Base-by-base conservation (phyloP, 2,329 filamentous ascomycete genomes). In the Colletotrichum tamarilloi region DNA sequence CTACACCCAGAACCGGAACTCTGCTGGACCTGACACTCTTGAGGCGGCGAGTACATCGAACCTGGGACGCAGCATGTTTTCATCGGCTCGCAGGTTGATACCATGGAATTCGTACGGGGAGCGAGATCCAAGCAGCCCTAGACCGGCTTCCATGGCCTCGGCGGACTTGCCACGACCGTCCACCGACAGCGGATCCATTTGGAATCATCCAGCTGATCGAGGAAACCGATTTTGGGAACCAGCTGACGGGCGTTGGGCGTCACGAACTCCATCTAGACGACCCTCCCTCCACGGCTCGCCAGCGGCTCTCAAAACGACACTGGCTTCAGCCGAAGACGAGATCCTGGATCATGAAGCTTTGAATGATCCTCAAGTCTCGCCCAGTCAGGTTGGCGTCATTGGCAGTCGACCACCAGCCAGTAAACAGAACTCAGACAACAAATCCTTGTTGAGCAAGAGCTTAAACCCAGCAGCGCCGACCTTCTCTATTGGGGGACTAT, bases 401-500 rank as follows among this genome's bases (percentile, higher is more conserved):
- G 96, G 96, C 28, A 97, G 94, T 59, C 91, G 92, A 3, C 94
- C 93, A 5, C 81, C 80, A 7, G 76, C 80, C 7, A 77, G 83
- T 52, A 85, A 81, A 19, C 81, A 79, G 81, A 88, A 60, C 46
- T 62, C 58, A 32, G 73, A 73, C 5, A 55, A 68, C 7, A 74
- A 60, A n/a, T 55, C 72, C 6, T 86, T 59, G 85, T 87, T 78
- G 85, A 92, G 79, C 82, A 91, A 81, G 84, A 92, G 82, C 78
- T 87, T 98, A 32, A 98, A 99, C 78, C 97, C 97, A 8, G 90
- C 94, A 7, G 97, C 96, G 0, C 95, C 95, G 9, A 94, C 93
- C 1, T 98, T 98, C 80, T 65, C 62, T 8, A 96, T 93, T 82
- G 92, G 89, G 11, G 89, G 92, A 49, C 90, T 97, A 72, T 90